These are phyloP conservation scores for Inonotus obliquus DNA, from an alignment of 1,284 basidiomycete genomes.

Conservation along the genomic window DNA sequence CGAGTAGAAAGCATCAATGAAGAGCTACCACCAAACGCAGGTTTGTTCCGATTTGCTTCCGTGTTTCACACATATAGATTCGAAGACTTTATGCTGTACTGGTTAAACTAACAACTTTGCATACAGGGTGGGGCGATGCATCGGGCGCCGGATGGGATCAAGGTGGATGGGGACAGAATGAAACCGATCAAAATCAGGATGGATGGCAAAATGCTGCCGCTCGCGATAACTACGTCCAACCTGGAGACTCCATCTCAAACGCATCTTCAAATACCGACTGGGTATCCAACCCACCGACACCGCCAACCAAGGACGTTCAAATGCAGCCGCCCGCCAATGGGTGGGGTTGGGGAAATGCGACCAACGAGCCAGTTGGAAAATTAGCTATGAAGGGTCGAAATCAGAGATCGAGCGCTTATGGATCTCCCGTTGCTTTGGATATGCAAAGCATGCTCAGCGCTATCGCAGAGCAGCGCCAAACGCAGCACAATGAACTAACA, in stretches of 20 bases:
- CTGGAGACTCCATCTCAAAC: constrained; percentile 9
- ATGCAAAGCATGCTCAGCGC: constrained; percentile 8
- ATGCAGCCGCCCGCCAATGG: neutral
- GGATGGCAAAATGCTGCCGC: neutral
- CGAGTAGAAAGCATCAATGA: constrained; percentile 7
- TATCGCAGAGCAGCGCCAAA: constrained; percentile 7
- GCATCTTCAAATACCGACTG: neutral
- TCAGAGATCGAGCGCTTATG: neutral
- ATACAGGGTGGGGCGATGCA: neutral
- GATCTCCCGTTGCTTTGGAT: neutral
- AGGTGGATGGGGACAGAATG: neutral
- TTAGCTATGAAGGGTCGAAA: neutral
- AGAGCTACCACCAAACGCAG: neutral
- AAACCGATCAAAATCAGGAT: neutral
- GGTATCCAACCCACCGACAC: neutral
- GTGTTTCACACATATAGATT: neutral
- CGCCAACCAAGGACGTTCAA: neutral
- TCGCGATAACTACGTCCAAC: neutral
- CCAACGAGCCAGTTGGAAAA: neutral
- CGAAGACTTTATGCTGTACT: neutral
- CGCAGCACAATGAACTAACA: neutral
- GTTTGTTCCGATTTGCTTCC: neutral
- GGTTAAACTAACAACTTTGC: neutral
- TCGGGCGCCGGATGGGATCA: neutral
- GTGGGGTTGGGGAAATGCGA: neutral